Percentiles rank a stretch among this genome's conserved stretches.
These are phyloP conservation scores for Paecilomyces variotii DNA, from an alignment of 2,329 filamentous ascomycete genomes.

Conservation along the genomic window DNA sequence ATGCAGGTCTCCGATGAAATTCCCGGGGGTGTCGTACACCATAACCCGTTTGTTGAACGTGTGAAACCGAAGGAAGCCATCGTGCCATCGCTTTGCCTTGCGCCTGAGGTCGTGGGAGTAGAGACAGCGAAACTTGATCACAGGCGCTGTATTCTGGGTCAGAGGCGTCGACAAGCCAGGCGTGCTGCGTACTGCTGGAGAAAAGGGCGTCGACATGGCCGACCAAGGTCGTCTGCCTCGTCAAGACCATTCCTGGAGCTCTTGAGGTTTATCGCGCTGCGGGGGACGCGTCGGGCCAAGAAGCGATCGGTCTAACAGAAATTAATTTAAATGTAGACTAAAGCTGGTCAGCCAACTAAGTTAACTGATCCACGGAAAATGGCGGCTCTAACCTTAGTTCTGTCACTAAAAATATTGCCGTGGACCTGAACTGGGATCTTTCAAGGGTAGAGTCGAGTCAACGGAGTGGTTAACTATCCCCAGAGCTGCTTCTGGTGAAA, in stretches of 20 bases:
- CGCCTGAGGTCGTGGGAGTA: conserved; percentile 78
- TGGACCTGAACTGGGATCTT: background rate
- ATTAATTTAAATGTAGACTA: too few relatives aligned
- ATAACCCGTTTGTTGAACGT: conserved; percentile 86
- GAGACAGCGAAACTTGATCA: conserved; percentile 76
- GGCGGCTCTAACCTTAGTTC: background rate
- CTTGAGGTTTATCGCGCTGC: background rate
- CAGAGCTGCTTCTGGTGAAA: background rate
- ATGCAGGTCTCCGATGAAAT: conserved; percentile 77
- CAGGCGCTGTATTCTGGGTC: conserved; percentile 60
- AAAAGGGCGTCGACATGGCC: conserved; percentile 17
- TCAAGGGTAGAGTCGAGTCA: too few relatives aligned
- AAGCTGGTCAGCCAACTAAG: background rate
- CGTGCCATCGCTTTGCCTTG: conserved; percentile 90
- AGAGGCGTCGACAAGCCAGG: conserved; percentile 35
- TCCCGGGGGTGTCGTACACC: conserved; percentile 75
- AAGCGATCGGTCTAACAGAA: background rate
- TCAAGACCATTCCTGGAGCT: background rate
- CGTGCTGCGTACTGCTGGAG: conserved; percentile 20
- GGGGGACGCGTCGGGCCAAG: background rate
- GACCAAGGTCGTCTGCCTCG: background rate
- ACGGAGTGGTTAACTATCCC: background rate
- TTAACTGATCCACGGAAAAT: background rate
- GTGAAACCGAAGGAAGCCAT: conserved; percentile 80
- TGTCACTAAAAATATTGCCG: background rate